Percentiles rank a stretch among this genome's conserved stretches.
These are phyloP conservation scores for Straminergon stramineum DNA, from an alignment of 225 moss, liverwort and hornwort species.

Conservation along the genomic window DNA sequence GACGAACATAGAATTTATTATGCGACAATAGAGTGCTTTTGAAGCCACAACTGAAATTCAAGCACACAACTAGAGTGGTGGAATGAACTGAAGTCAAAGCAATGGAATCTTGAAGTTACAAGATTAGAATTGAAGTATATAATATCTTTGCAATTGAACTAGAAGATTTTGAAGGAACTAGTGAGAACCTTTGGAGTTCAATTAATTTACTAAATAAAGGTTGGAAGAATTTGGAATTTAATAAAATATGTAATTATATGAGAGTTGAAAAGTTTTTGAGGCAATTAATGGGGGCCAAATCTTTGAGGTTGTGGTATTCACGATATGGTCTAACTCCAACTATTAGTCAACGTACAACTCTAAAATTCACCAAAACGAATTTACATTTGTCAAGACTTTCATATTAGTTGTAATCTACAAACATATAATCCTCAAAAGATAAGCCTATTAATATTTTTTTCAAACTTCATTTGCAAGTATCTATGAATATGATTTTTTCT, in stretches of 20 bases:
- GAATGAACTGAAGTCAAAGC: fast-evolving
- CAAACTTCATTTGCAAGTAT: not conserved
- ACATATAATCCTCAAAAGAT: not conserved
- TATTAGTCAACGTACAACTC: not conserved
- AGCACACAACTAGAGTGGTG: not conserved
- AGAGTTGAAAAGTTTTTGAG: not conserved
- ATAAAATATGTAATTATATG: not conserved
- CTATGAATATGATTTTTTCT: not conserved
- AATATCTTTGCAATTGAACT: not conserved
- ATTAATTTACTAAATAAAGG: not conserved
- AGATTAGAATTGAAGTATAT: not conserved
- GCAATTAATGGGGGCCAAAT: fast-evolving
- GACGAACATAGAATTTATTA: fast-evolving
- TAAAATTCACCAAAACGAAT: not conserved
- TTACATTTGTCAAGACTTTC: not conserved
- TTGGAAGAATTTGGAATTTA: not conserved
- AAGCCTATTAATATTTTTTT: not conserved
- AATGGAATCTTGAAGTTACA: not conserved
- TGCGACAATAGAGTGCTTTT: fast-evolving
- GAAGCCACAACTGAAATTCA: not conserved
- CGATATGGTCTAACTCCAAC: fast-evolving
- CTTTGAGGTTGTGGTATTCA: not conserved
- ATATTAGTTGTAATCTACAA: not conserved
- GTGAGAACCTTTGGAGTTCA: not conserved
- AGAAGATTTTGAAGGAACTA: not conserved